These are phyloP conservation scores for Pichia paraexigua DNA, from an alignment of 805 yeast species.

Conservation along the genomic window DNA sequence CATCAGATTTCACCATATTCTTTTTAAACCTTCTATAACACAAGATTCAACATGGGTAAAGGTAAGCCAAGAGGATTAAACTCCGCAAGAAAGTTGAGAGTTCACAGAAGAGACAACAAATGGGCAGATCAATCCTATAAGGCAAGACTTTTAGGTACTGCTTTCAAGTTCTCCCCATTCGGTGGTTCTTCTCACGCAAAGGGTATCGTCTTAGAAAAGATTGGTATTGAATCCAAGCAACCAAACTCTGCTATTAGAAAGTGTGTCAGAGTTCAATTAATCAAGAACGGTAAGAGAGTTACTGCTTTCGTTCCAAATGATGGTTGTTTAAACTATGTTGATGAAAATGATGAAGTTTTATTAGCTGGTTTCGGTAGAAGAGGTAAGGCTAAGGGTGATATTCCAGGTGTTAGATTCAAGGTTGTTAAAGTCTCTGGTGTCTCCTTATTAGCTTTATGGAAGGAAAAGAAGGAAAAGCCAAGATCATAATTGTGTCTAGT, in stretches of 20 bases:
- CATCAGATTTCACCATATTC: neutral
- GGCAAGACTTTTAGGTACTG: constrained; percentile 98
- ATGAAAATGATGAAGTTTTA: constrained; percentile 99
- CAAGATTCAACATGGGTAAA: constrained; percentile 76
- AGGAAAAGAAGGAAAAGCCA: constrained; percentile 99
- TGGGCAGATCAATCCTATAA: constrained; percentile 99
- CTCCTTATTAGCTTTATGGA: constrained; percentile 98
- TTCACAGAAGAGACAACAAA: constrained; percentile 99
- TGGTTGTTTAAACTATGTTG: constrained; percentile 99
- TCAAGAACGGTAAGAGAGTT: constrained; percentile 99
- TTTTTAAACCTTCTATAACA: constrained; percentile 1
- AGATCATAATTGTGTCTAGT: constrained; percentile 61
- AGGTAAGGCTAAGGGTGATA: constrained; percentile 99
- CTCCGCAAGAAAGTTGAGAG: constrained; percentile 99
- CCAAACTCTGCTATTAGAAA: constrained; percentile 99
- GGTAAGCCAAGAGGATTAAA: constrained; percentile 99
- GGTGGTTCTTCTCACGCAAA: constrained; percentile 99
- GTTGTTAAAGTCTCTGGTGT: constrained; percentile 99
- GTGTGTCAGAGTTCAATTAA: constrained; percentile 99
- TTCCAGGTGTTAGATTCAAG: constrained; percentile 99
- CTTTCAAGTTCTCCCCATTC: constrained; percentile 99
- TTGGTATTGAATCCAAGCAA: constrained; percentile 99
- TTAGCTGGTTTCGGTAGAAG: constrained; percentile 99
- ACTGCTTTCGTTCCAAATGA: constrained; percentile 99
- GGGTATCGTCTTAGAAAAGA: constrained; percentile 99